phyloP scores from a whole-genome alignment of 768 basidiomycete species.

The Exidia glandulosa region DNA sequence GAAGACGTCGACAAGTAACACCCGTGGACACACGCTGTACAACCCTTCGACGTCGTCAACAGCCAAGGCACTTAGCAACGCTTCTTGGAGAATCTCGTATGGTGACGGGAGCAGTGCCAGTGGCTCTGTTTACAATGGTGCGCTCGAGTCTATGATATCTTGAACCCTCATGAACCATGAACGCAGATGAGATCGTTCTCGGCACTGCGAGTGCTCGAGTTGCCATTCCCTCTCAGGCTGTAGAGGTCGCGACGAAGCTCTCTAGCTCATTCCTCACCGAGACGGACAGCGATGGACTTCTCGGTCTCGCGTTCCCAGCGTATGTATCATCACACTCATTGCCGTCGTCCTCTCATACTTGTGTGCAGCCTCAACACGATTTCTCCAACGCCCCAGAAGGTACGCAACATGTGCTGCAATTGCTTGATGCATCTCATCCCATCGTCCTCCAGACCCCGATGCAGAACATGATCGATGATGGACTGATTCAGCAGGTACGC shows the following conservation, averaged over 20 bases:
- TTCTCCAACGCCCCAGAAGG: conserved; percentile 19
- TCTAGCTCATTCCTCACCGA: conserved; percentile 23
- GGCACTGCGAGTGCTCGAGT: conserved; percentile 6
- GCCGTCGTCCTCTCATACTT: background rate
- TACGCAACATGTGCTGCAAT: background rate
- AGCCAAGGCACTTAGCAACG: conserved; percentile 8
- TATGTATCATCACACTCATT: background rate
- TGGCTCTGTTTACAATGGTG: background rate
- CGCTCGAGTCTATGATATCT: background rate
- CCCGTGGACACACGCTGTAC: conserved; percentile 7
- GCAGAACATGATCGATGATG: conserved; percentile 28
- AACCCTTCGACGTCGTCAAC: conserved; percentile 15
- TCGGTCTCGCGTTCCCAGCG: conserved; percentile 27
- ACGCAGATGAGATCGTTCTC: background rate
- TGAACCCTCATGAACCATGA: no score
- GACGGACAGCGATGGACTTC: conserved; percentile 26
- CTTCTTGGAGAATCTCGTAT: conserved; percentile 12
- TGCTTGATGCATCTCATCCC: background rate
- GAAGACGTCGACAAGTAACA: background rate
- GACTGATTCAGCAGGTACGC: conserved; percentile 7
- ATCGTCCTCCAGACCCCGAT: conserved; percentile 18
- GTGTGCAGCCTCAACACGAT: conserved; percentile 23
- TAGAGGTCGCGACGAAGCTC: conserved; percentile 26
- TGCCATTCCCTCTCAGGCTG: conserved; percentile 22
- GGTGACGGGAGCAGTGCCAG: conserved; percentile 8